Conservation (phyloP, 192 early-diverging fungal species). For the Phlyctochytrium bullatum region DNA sequence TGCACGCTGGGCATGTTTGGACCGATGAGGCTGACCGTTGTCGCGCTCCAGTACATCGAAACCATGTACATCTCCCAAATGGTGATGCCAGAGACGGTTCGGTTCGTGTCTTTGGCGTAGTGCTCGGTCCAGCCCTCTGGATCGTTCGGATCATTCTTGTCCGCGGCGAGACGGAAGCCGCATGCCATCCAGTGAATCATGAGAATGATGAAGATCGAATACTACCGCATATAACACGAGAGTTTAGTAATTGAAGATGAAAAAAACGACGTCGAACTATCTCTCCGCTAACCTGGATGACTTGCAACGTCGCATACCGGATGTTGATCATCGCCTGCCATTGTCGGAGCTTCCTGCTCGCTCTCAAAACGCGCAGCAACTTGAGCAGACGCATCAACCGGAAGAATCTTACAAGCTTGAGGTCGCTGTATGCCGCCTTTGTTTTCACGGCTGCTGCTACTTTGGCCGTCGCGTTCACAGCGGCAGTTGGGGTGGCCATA, state of each 20-base stretch:
- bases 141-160: slow-evolving; percentile 30
- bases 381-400: slow-evolving; percentile 46
- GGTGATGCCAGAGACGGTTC: slow-evolving; percentile 7
- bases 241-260: background rate
- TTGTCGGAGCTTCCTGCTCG: slow-evolving; percentile 49
- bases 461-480: too few relatives aligned
- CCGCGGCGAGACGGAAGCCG: slow-evolving; percentile 41
- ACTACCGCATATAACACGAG: slow-evolving; percentile 19
- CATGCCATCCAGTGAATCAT: slow-evolving; percentile 53
- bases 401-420: slow-evolving; percentile 42
- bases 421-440: slow-evolving; percentile 11
- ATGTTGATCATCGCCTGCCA: slow-evolving; percentile 39
- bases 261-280: slow-evolving; percentile 14
- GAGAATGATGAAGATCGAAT: slow-evolving; percentile 37
- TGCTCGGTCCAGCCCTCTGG: slow-evolving; percentile 39
- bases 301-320: slow-evolving; percentile 42
- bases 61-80: slow-evolving; percentile 35
- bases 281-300: slow-evolving; percentile 51
- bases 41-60: slow-evolving; percentile 40
- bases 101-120: slow-evolving; percentile 20
- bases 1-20: slow-evolving; percentile 14
- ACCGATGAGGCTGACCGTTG: slow-evolving; percentile 39
- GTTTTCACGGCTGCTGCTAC: too few relatives aligned
- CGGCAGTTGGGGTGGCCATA: too few relatives aligned
- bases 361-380: slow-evolving; percentile 46